Base-by-base conservation (phyloP, 192 early-diverging fungal genomes). In the Thamnidium elegans region DNA sequence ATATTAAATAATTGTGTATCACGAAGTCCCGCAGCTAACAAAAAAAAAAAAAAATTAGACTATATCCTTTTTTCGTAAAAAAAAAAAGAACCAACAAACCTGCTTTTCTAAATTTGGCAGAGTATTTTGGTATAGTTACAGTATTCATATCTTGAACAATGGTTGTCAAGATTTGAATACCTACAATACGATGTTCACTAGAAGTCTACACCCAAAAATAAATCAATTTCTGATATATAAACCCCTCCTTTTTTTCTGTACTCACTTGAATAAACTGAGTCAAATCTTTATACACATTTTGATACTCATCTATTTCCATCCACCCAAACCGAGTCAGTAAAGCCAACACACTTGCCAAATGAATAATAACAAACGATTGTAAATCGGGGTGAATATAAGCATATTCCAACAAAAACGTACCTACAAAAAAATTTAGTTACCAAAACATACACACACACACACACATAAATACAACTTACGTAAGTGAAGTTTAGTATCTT, bases 111-210 rank as follows among this genome's bases (percentile, higher is more conserved):
- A 92, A 87, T 63, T 73, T 73, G 1, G 86, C 71, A 51, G 87
- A 70, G 66, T 83, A 88, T 58, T 84, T 75, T 39, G 80, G 53
- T 52, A 86, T 70, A 44, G 78, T 66, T 51, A 80, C 71, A 23
- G 71, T 70, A 70, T 90, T 90, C 75, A 93, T 90, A 75, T 93
- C 91, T 50, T 79, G 78, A 15, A 94, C 89, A 36, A 92, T 71
- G 1, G 79, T 72, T 6, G 78, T 74, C 53, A 92, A 58, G 43
- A 91, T 78, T 67, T 90, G 82, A 53, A 93, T 73, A 23, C 82
- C 90, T 51, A 90, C 72, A 19, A 88, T 68, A 11, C 77, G 73
- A 65, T 86, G 81, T 13, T 81, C 80, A 52, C 67, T 63, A 31
- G 78, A 71, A 30, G 79, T 77, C 84, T 86, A 47, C 8, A n/a